A percentile compares a stretch with the other conserved stretches of the same genome.
phyloP scores from a whole-genome alignment of 1,284 basidiomycete genomes.

The Cutaneotrichosporon spelunceum region DNA sequence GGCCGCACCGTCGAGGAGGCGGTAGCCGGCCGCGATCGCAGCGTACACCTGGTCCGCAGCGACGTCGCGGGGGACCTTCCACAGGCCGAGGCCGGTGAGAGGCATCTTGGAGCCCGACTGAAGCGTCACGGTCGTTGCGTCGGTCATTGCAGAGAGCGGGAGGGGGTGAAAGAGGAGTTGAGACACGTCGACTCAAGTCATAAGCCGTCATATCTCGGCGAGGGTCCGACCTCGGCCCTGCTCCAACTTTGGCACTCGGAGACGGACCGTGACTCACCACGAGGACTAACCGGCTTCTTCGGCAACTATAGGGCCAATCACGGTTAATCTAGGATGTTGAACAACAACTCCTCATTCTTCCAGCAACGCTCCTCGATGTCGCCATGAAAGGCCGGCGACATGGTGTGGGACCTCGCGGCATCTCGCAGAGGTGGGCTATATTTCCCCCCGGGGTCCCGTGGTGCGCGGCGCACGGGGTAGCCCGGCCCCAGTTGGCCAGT shows the following conservation, averaged over 20 bases:
- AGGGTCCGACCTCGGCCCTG: not conserved
- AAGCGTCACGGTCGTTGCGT: conserved; percentile 6
- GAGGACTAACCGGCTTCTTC: not conserved
- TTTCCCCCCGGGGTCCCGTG: not conserved
- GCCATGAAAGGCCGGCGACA: too few species aligned
- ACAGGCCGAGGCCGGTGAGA: conserved; percentile 29
- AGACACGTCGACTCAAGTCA: not conserved
- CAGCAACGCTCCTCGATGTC: too few species aligned
- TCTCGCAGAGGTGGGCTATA: not conserved
- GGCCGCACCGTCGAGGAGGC: conserved; percentile 52
- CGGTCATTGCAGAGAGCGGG: not conserved
- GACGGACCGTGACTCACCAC: not conserved
- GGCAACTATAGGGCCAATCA: not conserved
- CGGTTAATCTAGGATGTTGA: too few species aligned
- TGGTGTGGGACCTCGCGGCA: too few species aligned
- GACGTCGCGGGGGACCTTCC: conserved; percentile 29
- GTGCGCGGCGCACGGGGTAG: too few species aligned
- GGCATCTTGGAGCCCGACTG: conserved; percentile 14
- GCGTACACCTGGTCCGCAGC: conserved; percentile 50
- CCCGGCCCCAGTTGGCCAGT: not conserved
- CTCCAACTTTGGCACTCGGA: not conserved
- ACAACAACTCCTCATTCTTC: too few species aligned
- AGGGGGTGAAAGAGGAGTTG: not conserved
- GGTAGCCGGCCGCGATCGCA: conserved; percentile 54
- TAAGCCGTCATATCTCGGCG: not conserved